Percentiles rank a stretch among this genome's conserved stretches.
Conservation (phyloP, 2,329 filamentous ascomycete species). For the Penicillium brevicompactum region DNA sequence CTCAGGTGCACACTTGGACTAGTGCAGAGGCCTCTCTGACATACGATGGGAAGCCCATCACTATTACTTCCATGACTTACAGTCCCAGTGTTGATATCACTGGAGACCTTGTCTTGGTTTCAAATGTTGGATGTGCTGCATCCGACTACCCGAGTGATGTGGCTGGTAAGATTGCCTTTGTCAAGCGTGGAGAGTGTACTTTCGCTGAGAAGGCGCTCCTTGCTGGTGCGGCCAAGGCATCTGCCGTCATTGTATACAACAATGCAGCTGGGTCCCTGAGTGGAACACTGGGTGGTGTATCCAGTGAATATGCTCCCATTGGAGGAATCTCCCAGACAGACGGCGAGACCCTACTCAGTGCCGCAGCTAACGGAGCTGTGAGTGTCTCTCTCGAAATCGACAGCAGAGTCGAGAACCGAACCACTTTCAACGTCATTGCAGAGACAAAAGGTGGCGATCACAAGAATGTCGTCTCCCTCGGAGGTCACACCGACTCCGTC, state of each 20-base stretch:
- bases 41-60: slow-evolving; percentile 55
- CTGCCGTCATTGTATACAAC: slow-evolving; percentile 75
- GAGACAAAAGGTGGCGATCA: slow-evolving; percentile 61
- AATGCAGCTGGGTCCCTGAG: slow-evolving; percentile 63
- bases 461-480: slow-evolving; percentile 60
- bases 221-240: slow-evolving; percentile 69
- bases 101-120: slow-evolving; percentile 57
- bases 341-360: slow-evolving; percentile 58
- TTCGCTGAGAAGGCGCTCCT: slow-evolving; percentile 72
- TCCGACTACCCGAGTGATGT: slow-evolving; percentile 64
- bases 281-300: slow-evolving; percentile 68
- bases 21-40: slow-evolving; percentile 62
- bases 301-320: slow-evolving; percentile 56
- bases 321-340: slow-evolving; percentile 66
- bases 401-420: slow-evolving; percentile 49
- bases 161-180: slow-evolving; percentile 67
- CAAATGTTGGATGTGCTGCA: slow-evolving; percentile 64
- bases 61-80: slow-evolving; percentile 62
- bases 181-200: slow-evolving; percentile 69
- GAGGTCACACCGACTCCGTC: slow-evolving; percentile 65
- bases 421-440: slow-evolving; percentile 62
- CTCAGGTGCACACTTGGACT: slow-evolving; percentile 63
- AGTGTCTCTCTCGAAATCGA: slow-evolving; percentile 44
- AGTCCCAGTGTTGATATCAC: slow-evolving; percentile 53
- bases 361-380: slow-evolving; percentile 50